Conservation (phyloP, 2,329 filamentous ascomycete species). For the Didymella pomorum region DNA sequence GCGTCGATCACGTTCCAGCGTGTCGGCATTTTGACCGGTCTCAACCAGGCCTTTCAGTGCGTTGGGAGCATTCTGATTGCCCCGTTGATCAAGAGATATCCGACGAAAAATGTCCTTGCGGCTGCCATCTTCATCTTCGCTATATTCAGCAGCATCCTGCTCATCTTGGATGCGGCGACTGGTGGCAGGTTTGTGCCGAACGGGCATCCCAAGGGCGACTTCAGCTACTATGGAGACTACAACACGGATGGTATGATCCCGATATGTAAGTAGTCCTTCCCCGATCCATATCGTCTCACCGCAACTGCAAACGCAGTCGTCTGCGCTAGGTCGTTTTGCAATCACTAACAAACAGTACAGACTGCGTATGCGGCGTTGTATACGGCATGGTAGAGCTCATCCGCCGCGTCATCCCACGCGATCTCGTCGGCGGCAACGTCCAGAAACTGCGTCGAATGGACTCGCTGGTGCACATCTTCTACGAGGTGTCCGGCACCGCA, state of each 20-base stretch:
- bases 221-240: slow-evolving; percentile 59
- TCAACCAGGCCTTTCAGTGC: slow-evolving; percentile 62
- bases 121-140: slow-evolving; percentile 57
- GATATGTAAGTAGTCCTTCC: slow-evolving; percentile 46
- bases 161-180: slow-evolving; percentile 59
- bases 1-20: slow-evolving; percentile 56
- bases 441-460: slow-evolving; percentile 60
- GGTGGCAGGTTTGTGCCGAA: slow-evolving; percentile 55
- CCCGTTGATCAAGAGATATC: slow-evolving; percentile 59
- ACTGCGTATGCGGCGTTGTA: slow-evolving; percentile 38
- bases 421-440: slow-evolving; percentile 61
- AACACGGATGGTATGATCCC: slow-evolving; percentile 61
- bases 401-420: slow-evolving; percentile 59
- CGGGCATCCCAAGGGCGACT: slow-evolving; percentile 49
- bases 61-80: slow-evolving; percentile 61
- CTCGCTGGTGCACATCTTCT: slow-evolving; percentile 58
- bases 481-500: slow-evolving; percentile 58
- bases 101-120: slow-evolving; percentile 57
- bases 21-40: slow-evolving; percentile 57
- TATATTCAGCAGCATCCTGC: slow-evolving; percentile 57
- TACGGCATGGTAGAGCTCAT: slow-evolving; percentile 62
- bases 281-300: neutral
- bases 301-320: neutral
- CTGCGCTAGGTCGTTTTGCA: neutral
- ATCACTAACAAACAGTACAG: slow-evolving; percentile 25